Evolutionary conservation across 495 filamentous ascomycete species (phyloP).

Genomic region (Penicillium roqueforti): DNA sequence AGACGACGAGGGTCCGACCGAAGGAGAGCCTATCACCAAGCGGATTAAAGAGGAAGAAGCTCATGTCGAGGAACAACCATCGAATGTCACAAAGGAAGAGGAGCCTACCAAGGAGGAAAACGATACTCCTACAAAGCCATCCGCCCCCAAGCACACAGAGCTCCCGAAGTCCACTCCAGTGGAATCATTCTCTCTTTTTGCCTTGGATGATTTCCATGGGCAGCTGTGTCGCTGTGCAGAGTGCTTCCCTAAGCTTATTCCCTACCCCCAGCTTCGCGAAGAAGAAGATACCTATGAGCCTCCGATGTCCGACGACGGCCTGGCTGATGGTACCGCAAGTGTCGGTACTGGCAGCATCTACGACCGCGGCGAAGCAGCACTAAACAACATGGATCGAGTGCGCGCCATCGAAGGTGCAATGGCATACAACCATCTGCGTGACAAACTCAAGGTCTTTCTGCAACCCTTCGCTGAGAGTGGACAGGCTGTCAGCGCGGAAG

Average conservation of each 20-base stretch:
- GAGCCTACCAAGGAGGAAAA: conserved; percentile 15
- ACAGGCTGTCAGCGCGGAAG: conserved; percentile 79
- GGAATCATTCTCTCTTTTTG: conserved; percentile 71
- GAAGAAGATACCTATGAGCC: conserved; percentile 93
- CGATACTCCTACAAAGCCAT: conserved; percentile 3
- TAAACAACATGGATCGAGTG: conserved; percentile 87
- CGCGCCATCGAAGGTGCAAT: conserved; percentile 94
- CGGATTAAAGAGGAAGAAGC: conserved; percentile 49
- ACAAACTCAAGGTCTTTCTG: conserved; percentile 88
- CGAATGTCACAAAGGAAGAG: conserved; percentile 21
- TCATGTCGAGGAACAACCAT: conserved; percentile 10
- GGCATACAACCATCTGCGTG: conserved; percentile 92
- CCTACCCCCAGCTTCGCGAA: conserved; percentile 77
- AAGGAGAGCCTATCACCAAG: conserved; percentile 50
- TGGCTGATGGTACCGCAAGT: conserved; percentile 45
- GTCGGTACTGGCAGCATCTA: conserved; percentile 68
- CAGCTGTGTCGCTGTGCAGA: conserved; percentile 70
- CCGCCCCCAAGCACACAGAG: conserved; percentile 35
- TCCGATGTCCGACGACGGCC: conserved; percentile 62
- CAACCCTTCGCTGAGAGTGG: conserved; percentile 90
- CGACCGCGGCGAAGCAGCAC: conserved; percentile 83
- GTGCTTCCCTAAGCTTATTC: conserved; percentile 69
- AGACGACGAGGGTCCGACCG: conserved; percentile 46
- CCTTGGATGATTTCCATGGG: conserved; percentile 69
- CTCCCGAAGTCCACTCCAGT: conserved; percentile 48